Evolutionary conservation across 176 grass and related monocot species (phyloP).

Genomic region (Saccharum spontaneum): DNA sequence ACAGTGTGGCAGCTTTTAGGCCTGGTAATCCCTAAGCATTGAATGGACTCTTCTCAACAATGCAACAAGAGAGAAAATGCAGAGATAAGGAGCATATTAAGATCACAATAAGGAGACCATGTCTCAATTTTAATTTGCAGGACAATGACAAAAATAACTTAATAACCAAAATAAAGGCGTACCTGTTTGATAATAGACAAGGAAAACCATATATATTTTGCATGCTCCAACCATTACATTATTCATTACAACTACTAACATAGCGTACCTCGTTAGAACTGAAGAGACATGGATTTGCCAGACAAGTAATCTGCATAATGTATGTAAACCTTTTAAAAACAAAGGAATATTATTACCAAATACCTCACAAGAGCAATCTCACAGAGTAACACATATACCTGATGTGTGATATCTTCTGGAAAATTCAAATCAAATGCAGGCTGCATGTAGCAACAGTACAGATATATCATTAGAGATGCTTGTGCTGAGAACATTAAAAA

Average conservation of each 20-base stretch:
- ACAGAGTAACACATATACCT: conserved; percentile 50
- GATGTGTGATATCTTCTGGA: conserved; percentile 55
- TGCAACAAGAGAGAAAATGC: not conserved
- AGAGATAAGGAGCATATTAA: not conserved
- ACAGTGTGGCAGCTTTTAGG: conserved; percentile 3
- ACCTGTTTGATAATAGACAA: not conserved
- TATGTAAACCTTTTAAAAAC: conserved; percentile 18
- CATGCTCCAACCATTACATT: conserved; percentile 8
- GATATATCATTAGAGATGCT: conserved; percentile 30
- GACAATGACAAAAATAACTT: conserved; percentile 3
- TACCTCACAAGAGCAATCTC: not conserved
- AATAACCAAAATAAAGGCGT: not conserved
- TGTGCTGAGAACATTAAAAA: not conserved
- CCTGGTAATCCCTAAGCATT: not conserved
- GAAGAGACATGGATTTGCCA: conserved; percentile 87
- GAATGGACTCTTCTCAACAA: conserved; percentile 16
- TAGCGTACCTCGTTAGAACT: conserved; percentile 77
- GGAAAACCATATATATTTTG: conserved; percentile 4
- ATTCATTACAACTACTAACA: conserved; percentile 3
- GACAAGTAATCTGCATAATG: conserved; percentile 73
- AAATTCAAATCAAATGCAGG: conserved; percentile 73
- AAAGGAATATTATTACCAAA: conserved; percentile 12
- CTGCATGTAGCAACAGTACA: conserved; percentile 49
- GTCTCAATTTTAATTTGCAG: not conserved
- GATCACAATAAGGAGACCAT: not conserved